Conservation (phyloP, 1,139 yeast species). For the Wickerhamomyces sp. region DNA sequence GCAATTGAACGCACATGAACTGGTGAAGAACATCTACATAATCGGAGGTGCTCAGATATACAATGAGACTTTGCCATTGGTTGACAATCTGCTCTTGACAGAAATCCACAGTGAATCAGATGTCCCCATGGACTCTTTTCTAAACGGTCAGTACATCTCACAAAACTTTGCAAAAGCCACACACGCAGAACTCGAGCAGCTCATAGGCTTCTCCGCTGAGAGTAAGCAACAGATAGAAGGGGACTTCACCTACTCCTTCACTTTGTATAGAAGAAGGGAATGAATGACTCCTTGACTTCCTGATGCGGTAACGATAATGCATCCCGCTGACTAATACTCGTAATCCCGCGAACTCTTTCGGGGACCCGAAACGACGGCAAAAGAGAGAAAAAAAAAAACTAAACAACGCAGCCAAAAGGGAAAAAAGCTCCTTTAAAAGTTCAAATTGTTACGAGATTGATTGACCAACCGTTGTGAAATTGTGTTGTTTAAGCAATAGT, state of each 20-base stretch:
- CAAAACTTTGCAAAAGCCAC: conserved; percentile 13
- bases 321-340: not conserved
- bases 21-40: conserved; percentile 55
- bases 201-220: conserved; percentile 9
- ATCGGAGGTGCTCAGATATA: conserved; percentile 95
- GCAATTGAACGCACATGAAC: conserved; percentile 17
- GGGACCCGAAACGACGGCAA: not conserved
- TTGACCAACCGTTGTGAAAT: too few relatives aligned
- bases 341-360: not conserved
- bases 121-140: conserved; percentile 62
- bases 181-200: conserved; percentile 6
- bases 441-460: not conserved
- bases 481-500: too few relatives aligned
- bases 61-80: conserved; percentile 43
- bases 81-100: conserved; percentile 66
- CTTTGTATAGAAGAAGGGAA: conserved; percentile 12
- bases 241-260: conserved; percentile 15
- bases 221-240: conserved; percentile 11
- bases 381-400: not conserved
- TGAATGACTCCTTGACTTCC: conserved; percentile 9
- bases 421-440: not conserved
- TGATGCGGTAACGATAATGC: not conserved
- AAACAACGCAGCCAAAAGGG: not conserved
- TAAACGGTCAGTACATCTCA: conserved; percentile 22
- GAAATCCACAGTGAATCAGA: conserved; percentile 41